Percentiles rank a stretch among this genome's conserved stretches.
phyloP scores from a whole-genome alignment of 2,329 filamentous ascomycete species.

The Phialophora expanda region DNA sequence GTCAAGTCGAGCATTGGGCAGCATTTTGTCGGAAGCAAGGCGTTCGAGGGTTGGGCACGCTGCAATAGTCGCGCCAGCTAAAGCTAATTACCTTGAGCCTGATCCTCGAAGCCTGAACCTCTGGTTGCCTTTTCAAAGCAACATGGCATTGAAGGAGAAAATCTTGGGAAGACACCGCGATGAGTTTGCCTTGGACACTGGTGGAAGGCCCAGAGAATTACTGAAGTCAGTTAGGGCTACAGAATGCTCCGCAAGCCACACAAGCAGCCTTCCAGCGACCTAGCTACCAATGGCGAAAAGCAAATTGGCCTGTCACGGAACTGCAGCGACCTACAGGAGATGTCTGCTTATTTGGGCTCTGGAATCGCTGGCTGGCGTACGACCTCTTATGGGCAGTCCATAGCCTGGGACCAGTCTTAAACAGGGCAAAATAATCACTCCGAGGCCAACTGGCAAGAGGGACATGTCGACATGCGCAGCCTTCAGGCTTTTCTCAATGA shows the following conservation, averaged over 20 bases:
- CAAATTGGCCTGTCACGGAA: neutral
- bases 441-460: neutral
- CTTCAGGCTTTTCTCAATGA: neutral
- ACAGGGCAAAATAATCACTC: neutral
- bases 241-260: neutral
- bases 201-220: neutral
- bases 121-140: neutral
- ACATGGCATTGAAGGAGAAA: neutral
- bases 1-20: neutral
- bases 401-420: neutral
- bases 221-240: neutral
- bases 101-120: neutral
- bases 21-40: neutral
- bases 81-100: neutral
- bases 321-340: neutral
- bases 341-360: neutral
- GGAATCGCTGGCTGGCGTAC: neutral
- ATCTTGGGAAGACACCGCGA: neutral
- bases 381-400: neutral
- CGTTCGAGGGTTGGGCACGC: neutral
- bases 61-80: neutral
- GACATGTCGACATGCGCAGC: neutral
- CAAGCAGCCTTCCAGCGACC: neutral
- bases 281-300: neutral
- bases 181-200: neutral